Base-by-base conservation (phyloP, 1,284 basidiomycete species). In the Ganoderma boninense region DNA sequence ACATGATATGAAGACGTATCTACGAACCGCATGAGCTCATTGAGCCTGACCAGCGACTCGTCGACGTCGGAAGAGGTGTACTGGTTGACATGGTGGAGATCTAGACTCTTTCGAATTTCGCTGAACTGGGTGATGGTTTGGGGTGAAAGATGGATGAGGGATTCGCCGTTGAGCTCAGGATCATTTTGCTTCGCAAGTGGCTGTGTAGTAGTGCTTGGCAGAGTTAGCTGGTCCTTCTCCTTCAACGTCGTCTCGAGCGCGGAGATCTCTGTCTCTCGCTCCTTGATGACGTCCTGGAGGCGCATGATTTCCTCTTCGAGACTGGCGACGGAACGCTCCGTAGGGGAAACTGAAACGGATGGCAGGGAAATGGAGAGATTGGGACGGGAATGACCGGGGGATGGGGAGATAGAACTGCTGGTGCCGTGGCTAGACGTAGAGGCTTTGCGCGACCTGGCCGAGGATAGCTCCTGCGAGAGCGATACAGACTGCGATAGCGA, bases 381-480 rank as follows among this genome's bases (percentile, higher is more conserved):
- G 26, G 88, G 87, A n/a, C 87, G 85, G 7, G 82, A 76, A 54
- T 79, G 77, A 13, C 80, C 77, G 62, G 82, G 85, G 42, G 89
- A 89, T 23, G 16, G 23, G 2, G 64, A 81, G 66, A 82, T 65
- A 16, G 89, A 89, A 74, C 88, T 89, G 88, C 84, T 86, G 70
- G 89, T 90, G 76, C 88, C 89, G 79, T 90, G 87, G 80, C 90
- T 92, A 75, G 91, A 93, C 74, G 87, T 88, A 74, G 92, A 93
- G 78, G 87, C 85, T 85, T 92, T 93, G 87, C 92, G 93, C 84
- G 91, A 95, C 79, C 91, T 93, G 86, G 87, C 94, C 85, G 91
- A 96, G 76, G 93, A 97, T 74, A 97, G 90, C 89, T 97, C 95
- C 95, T 97, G 96, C 84, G 96, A 97, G 76, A 97, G 91, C 86